Base-by-base conservation (phyloP, 768 basidiomycete species). In the Lentinula sp. region DNA sequence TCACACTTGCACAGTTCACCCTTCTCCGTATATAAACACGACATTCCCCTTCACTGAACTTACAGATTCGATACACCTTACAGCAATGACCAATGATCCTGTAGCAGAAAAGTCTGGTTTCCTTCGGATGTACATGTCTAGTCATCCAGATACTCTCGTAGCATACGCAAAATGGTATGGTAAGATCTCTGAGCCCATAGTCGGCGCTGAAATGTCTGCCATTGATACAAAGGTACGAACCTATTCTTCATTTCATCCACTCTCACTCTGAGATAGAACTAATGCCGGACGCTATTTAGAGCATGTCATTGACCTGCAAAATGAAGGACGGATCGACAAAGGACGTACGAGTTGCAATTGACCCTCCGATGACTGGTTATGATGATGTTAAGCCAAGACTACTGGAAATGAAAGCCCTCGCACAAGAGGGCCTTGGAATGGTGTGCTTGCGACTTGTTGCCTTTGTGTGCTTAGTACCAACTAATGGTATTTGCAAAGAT, bases 81-180 rank as follows among this genome's bases (percentile, higher is more conserved):
- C 32, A 39, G 31, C 57, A 31, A 87, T 87, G 86, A 65, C 82
- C 6, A 40, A 21, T 31, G 91, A 93, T 68, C 82, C 89, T 8
- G 89, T 92, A 0, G 87, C 87, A 11, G 84, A 84, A 10, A 89
- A 87, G 66, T 90, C 90, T 18, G 77, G 75, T 1, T 94, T 91
- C 69, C 78, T 93, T 46, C 82, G 83, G 70, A 88, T 85, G 83
- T 94, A 93, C 76, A 93, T 93, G 91, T 86, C 82, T 34, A 84
- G 76, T 63, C 92, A 93, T 67, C 88, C 88, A 0, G 91, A 93
- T 68, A 93, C 91, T 1, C 76, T 93, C 65, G 89, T 93, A 39
- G 89, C 89, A 3, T 94, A 92, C 65, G 89, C 88, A 45, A 89
- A 86, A 64, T 83, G 87, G 79, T 90, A 80, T 66, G 89, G 87